Conservation (phyloP, 2,329 filamentous ascomycete species). For the Scorias spongiosa region DNA sequence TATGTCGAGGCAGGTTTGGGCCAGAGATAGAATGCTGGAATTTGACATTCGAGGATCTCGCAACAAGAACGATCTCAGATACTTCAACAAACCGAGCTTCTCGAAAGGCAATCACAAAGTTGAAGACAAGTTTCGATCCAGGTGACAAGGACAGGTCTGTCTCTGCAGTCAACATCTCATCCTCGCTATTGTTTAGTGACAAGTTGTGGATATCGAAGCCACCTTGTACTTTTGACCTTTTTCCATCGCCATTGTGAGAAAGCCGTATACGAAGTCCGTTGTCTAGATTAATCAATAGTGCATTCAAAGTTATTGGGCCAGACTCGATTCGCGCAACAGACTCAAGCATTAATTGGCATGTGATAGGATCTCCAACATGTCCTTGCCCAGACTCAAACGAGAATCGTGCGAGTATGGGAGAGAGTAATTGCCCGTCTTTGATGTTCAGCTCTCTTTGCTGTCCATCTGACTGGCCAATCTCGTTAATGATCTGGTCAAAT, state of each 20-base stretch:
- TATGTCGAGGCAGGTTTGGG: conserved; percentile 12
- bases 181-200: not conserved
- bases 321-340: conserved; percentile 30
- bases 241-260: not conserved
- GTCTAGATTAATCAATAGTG: not conserved
- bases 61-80: not conserved
- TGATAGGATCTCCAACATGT: conserved; percentile 43
- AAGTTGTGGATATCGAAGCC: not conserved
- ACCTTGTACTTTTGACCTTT: not conserved
- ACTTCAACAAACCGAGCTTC: conserved; percentile 45
- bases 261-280: not conserved
- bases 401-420: conserved; percentile 34
- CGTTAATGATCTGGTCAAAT: not conserved
- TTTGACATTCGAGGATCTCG: not conserved
- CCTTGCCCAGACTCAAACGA: conserved; percentile 39
- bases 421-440: conserved; percentile 9
- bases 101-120: conserved; percentile 52
- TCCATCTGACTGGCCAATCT: not conserved
- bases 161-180: conserved; percentile 34
- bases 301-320: conserved; percentile 3
- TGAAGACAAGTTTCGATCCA: conserved; percentile 29
- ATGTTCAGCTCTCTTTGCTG: conserved; percentile 3
- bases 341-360: conserved; percentile 38
- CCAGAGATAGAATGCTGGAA: not conserved
- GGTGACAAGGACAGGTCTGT: conserved; percentile 52